Evolutionary conservation across 305 asterid species (phyloP), one percentile per base, ranked within the genome.

Genomic region (Lippia alba): DNA sequence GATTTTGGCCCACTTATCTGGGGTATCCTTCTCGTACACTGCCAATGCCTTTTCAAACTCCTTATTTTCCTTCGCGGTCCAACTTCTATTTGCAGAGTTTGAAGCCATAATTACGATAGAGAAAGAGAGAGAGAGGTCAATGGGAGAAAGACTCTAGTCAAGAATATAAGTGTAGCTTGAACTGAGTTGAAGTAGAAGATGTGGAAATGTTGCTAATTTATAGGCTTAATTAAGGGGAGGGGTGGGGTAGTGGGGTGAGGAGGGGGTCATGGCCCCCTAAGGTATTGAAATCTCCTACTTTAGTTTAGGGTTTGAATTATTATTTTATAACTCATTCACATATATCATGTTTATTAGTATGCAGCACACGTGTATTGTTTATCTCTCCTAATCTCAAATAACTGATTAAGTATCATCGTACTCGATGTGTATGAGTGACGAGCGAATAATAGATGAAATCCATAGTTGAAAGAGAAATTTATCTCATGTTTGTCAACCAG

Each of bases 1-100:
- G 45, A 92, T 85, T 20, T 90, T 90, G 36, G 61, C 63, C 96
- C 96, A 92, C 2, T 92, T 91, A 56, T 92, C 94, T 2, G 96
- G 91, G 0, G 91, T 84, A 74, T 84, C 94, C 57, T 67, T 69
- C 69, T 81, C 94, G 48, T 77, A 90, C 17, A 80, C 83, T 0
- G 91, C 96, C 61, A 90, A 44, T 1, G 98, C 98, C 87, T 56
- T 70, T 75, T 92, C 98, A 50, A 92, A 92, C 12, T 84, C 89
- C 64, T 90, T 90, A 86, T 92, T 90, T 51, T 92, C 91, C 62
- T 71, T 58, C 0, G 78, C 81, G 0, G 87, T 88, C 98, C 98
- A 92, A 10, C 72, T 16, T 4, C 73, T 74, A 1, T 75, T 44
- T 3, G 80, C 16, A n/a, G 83, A 75, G 71, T 75, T 75, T 8